These are phyloP conservation scores for Paecilomyces sp. DNA, from an alignment of 2,329 filamentous ascomycete genomes.

Conservation along the genomic window DNA sequence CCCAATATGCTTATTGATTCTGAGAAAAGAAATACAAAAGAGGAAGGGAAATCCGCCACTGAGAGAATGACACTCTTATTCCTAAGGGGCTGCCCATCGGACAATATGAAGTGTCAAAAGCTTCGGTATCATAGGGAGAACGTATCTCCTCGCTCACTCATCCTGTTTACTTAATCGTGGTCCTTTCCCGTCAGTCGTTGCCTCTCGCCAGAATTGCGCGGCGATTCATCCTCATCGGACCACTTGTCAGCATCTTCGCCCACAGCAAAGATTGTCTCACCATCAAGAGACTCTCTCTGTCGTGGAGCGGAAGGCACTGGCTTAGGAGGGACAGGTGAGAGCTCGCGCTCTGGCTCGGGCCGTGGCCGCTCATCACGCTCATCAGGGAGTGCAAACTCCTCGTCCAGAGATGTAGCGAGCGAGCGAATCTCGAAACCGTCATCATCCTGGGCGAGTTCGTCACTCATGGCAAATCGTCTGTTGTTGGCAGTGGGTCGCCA, in stretches of 20 bases:
- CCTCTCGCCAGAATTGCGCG: conserved; percentile 43
- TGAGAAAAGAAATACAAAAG: conserved; percentile 3
- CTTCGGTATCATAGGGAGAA: neutral
- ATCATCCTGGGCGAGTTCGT: conserved; percentile 97
- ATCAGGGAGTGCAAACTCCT: conserved; percentile 46
- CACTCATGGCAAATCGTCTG: conserved; percentile 94
- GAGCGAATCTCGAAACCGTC: conserved; percentile 96
- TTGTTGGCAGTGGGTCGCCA: conserved; percentile 98
- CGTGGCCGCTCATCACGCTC: conserved; percentile 26
- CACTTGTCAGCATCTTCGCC: conserved; percentile 80
- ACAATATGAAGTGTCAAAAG: neutral
- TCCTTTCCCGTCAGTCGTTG: conserved; percentile 44
- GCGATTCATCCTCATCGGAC: conserved; percentile 60
- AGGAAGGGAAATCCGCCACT: neutral
- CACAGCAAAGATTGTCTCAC: conserved; percentile 93
- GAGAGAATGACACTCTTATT: neutral
- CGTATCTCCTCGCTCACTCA: neutral
- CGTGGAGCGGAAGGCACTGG: conserved; percentile 44
- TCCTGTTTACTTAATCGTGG: neutral
- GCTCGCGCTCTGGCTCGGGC: conserved; percentile 23
- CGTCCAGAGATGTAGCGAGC: conserved; percentile 68
- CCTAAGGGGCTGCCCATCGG: neutral
- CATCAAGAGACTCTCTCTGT: conserved; percentile 62
- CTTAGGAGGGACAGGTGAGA: conserved; percentile 41
- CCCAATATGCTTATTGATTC: conserved; percentile 15